Base-by-base conservation (phyloP, 345 rosid genomes). In the Hibiscus mutabilis region DNA sequence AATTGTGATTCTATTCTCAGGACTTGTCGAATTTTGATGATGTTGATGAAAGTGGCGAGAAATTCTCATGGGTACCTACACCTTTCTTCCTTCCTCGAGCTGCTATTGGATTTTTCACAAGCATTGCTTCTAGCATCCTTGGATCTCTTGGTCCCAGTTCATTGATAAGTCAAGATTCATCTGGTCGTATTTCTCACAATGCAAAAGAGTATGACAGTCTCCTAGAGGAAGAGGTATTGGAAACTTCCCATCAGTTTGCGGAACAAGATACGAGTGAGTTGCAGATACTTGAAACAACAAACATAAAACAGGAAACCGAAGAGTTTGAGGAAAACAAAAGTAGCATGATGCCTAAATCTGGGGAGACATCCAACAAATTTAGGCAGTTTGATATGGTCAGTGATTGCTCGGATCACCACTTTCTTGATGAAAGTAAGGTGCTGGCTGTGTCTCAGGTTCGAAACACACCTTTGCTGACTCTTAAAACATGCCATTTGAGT, bases 371-470 rank as follows among this genome's bases (percentile, higher is more conserved):
- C 21, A 79, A 74, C 74, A 61, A 55, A 14, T 87, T 87, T 73
- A 78, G 60, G 80, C 93, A 77, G 82, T 94, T 94, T 74, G 97
- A 94, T 82, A 84, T 91, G 85, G 88, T 84, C 22, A 65, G n/a
- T 33, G 88, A 89, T 74, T 87, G 92, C 81, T 85, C 90, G 0
- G 98, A 88, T 73, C 97, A 94, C 83, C 85, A 86, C 82, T 94
- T 91, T 81, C 78, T 86, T 51, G 74, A 74, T 53, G 81, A 77
- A 31, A 80, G 75, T 37, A 85, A 81, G 74, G 93, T 74, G 56
- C 49, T 74, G 69, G 75, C 79, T 68, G 63, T 59, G 22, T 79
- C 91, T 71, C 96, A 86, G 92, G 98, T 90, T 16, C 67, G 87
- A 78, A 70, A 72, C 75, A 76, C 62, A 6, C 52, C 47, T 64